Conservation (phyloP, 805 yeast genomes). For the Kuraishia cidri region DNA sequence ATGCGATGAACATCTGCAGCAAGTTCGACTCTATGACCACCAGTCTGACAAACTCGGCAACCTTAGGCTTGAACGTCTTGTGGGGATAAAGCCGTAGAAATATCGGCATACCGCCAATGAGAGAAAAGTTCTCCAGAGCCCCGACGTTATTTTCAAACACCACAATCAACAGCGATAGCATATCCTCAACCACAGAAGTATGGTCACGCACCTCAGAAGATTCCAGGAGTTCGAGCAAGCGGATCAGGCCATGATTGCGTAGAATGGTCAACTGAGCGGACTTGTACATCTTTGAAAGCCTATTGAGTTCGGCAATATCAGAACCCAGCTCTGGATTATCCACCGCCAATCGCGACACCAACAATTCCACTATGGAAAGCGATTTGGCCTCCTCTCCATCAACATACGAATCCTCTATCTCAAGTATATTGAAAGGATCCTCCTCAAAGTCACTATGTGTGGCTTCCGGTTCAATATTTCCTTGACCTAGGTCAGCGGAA, state of each 20-base stretch:
- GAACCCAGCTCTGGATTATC: not conserved
- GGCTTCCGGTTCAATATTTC: not conserved
- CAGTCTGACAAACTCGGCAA: conserved; percentile 3
- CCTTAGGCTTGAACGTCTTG: conserved; percentile 1
- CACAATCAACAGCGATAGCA: too few species aligned
- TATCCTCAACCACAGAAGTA: too few species aligned
- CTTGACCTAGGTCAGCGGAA: not conserved
- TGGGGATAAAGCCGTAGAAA: not conserved
- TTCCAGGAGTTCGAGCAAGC: not conserved
- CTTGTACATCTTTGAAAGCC: not conserved
- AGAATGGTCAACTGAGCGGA: not conserved
- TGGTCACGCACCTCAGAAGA: too few species aligned
- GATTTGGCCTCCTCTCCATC: not conserved
- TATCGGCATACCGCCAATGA: conserved; percentile 6
- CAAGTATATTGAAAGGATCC: not conserved
- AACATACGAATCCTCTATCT: not conserved
- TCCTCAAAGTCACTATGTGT: not conserved
- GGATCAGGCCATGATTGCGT: not conserved
- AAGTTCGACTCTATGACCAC: conserved; percentile 12
- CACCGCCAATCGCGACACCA: not conserved
- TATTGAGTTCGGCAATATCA: not conserved
- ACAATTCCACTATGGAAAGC: not conserved
- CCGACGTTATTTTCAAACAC: not conserved
- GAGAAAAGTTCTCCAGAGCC: conserved; percentile 6
- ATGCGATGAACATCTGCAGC: conserved; percentile 31